Evolutionary conservation across 345 rosid species (phyloP).

Genomic region (rapeseed (Brassica napus)): DNA sequence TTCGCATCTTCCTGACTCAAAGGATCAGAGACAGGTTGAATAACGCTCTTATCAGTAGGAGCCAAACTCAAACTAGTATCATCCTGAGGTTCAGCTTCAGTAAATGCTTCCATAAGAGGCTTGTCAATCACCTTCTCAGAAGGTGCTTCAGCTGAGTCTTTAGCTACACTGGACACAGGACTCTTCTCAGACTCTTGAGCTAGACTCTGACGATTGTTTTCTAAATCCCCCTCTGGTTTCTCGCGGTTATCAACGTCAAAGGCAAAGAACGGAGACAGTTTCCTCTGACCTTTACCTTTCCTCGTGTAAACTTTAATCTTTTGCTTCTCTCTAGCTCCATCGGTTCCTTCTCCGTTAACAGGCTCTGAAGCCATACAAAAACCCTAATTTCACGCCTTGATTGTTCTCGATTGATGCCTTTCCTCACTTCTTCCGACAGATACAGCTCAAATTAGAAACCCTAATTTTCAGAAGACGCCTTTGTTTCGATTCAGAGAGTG

Average conservation of each 20-base stretch:
- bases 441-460: slow-evolving; percentile 37
- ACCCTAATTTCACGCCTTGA: slow-evolving; percentile 42
- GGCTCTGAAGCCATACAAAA: slow-evolving; percentile 94
- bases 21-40: slow-evolving; percentile 16
- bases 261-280: slow-evolving; percentile 28
- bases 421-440: slow-evolving; percentile 19
- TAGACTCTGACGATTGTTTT: slow-evolving; percentile 24
- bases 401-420: slow-evolving; percentile 15
- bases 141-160: slow-evolving; percentile 4
- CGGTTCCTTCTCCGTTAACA: slow-evolving; percentile 63
- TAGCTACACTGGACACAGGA: slow-evolving; percentile 2
- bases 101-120: slow-evolving; percentile 21
- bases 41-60: slow-evolving; percentile 16
- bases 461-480: slow-evolving; percentile 42
- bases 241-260: background rate
- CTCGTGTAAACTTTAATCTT: slow-evolving; percentile 77
- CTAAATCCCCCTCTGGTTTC: background rate
- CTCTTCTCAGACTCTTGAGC: slow-evolving; percentile 34
- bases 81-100: background rate
- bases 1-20: slow-evolving; percentile 28
- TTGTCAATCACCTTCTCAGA: slow-evolving; percentile 29
- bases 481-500: slow-evolving; percentile 27
- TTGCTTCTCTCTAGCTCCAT: slow-evolving; percentile 67
- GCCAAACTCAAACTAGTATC: slow-evolving; percentile 17
- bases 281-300: slow-evolving; percentile 51